phyloP scores from a whole-genome alignment of 805 yeast genomes.

The Wickerhamomyces kurtzmanii region DNA sequence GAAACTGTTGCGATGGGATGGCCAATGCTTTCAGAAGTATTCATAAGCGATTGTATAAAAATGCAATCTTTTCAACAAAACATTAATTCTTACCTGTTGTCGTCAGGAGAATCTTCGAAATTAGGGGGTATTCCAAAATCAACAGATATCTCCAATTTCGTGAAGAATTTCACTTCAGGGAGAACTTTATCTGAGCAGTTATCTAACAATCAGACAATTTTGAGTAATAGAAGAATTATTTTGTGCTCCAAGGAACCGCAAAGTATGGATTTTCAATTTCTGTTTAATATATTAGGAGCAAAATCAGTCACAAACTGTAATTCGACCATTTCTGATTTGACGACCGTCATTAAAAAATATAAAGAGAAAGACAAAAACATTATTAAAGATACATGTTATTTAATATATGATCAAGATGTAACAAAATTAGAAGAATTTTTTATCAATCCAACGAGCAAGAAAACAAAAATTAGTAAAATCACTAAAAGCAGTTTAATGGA shows the following conservation, averaged over 20 bases:
- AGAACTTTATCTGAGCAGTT: constrained; percentile 29
- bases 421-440: no score
- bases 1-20: constrained; percentile 76
- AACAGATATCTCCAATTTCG: constrained; percentile 34
- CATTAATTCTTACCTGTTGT: constrained; percentile 51
- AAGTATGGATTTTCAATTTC: constrained; percentile 27
- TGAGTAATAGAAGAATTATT: constrained; percentile 11
- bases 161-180: constrained; percentile 23
- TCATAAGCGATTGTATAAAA: constrained; percentile 38
- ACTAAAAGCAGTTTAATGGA: not conserved
- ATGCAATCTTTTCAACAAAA: constrained; percentile 16
- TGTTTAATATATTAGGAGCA: constrained; percentile 38
- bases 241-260: constrained; percentile 13
- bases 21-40: constrained; percentile 66
- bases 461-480: constrained; percentile 1
- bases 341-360: not conserved
- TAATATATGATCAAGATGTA: no score
- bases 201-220: constrained; percentile 22
- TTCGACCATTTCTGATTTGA: constrained; percentile 1
- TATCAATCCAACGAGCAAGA: no score
- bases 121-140: constrained; percentile 34
- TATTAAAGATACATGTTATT: no score
- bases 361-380: no score
- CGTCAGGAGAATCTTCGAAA: constrained; percentile 58
- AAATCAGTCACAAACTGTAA: constrained; percentile 9